A percentile compares a stretch with the other conserved stretches of the same genome.
These are phyloP conservation scores for Trichophyton simii DNA, from an alignment of 2,329 filamentous ascomycete genomes.

Conservation along the genomic window DNA sequence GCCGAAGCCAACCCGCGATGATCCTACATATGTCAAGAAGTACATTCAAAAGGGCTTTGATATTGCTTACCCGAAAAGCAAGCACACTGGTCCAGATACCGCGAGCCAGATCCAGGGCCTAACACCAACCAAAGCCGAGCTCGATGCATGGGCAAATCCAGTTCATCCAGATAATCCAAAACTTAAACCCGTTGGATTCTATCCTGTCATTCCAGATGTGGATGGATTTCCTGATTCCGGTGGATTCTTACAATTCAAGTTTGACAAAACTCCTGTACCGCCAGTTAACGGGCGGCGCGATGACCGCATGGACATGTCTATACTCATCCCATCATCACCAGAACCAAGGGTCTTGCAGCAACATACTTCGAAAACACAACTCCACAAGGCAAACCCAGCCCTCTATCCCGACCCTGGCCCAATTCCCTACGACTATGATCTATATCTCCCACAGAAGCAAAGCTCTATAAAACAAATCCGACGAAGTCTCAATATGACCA, in stretches of 20 bases:
- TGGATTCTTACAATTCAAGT: constrained; percentile 49
- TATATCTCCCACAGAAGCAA: constrained; percentile 43
- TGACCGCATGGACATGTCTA: constrained; percentile 45
- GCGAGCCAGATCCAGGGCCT: constrained; percentile 42
- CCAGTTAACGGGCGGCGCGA: constrained; percentile 40
- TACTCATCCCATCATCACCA: constrained; percentile 42
- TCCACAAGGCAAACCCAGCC: constrained; percentile 39
- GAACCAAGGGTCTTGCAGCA: constrained; percentile 37
- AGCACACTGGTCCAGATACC: constrained; percentile 46
- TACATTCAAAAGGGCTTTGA: constrained; percentile 53
- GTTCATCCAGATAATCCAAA: constrained; percentile 47
- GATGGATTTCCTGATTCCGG: constrained; percentile 47
- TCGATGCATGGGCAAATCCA: constrained; percentile 47
- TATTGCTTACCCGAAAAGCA: constrained; percentile 49
- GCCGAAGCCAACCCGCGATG: constrained; percentile 36
- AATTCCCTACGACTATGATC: constrained; percentile 46
- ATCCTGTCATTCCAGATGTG: constrained; percentile 49
- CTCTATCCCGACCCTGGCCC: constrained; percentile 41
- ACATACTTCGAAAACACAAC: constrained; percentile 37
- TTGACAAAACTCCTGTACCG: constrained; percentile 46
- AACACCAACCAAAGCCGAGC: constrained; percentile 41
- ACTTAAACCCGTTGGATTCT: constrained; percentile 46
- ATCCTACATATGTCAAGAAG: constrained; percentile 49
- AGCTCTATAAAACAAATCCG: constrained; percentile 41
- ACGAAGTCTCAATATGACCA: constrained; percentile 42